A percentile compares a stretch with the other conserved stretches of the same genome.
Conservation (phyloP, 495 filamentous ascomycete genomes). For the Trichoderma reesei region DNA sequence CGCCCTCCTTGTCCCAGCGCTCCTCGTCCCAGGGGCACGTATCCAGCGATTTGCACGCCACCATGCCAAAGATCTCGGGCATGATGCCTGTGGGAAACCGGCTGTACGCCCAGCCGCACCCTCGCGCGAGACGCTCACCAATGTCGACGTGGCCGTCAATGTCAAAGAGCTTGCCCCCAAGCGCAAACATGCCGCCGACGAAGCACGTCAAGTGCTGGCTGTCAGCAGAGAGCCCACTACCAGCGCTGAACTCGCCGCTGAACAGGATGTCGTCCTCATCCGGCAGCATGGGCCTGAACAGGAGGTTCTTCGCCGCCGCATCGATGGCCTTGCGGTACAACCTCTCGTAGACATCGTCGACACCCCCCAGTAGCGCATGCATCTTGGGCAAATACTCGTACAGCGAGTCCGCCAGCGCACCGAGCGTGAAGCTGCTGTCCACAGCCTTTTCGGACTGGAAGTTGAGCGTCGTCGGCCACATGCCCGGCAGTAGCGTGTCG, state of each 20-base stretch:
- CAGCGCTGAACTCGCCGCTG: constrained; percentile 32
- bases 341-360: constrained; percentile 30
- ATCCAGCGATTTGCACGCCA: constrained; percentile 42
- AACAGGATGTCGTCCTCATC: constrained; percentile 62
- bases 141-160: constrained; percentile 62
- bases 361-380: constrained; percentile 34
- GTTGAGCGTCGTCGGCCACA: constrained; percentile 30
- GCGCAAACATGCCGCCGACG: constrained; percentile 81
- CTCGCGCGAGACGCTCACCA: constrained; percentile 67
- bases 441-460: constrained; percentile 20
- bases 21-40: constrained; percentile 29
- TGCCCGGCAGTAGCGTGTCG: constrained; percentile 57
- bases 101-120: constrained; percentile 88
- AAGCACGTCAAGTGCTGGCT: constrained; percentile 59
- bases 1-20: constrained; percentile 16
- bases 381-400: constrained; percentile 88
- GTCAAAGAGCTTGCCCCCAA: constrained; percentile 70
- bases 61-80: constrained; percentile 61
- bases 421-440: constrained; percentile 52
- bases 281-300: constrained; percentile 58
- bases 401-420: constrained; percentile 69
- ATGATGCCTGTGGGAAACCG: constrained; percentile 74
- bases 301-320: constrained; percentile 50
- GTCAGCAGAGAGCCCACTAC: constrained; percentile 23
- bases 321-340: constrained; percentile 48